These are phyloP conservation scores for Vitis hybrid DNA, from an alignment of 177 flowering plant species.

Conservation along the genomic window DNA sequence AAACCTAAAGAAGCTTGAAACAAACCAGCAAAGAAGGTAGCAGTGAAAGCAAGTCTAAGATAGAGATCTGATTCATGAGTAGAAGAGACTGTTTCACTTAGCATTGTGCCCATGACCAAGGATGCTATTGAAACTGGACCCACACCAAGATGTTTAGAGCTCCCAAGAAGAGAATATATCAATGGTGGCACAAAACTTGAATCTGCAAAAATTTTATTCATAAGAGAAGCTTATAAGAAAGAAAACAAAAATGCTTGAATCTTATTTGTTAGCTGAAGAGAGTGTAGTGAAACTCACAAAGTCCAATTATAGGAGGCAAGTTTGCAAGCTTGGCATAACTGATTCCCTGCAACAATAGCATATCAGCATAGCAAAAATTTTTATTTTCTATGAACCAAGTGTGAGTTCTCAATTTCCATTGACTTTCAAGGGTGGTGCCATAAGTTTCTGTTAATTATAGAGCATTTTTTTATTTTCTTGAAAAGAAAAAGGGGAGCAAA, in stretches of 20 bases:
- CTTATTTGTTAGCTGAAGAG: neutral
- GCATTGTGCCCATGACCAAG: conserved; percentile 58
- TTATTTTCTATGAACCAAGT: neutral
- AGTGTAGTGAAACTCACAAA: conserved; percentile 43
- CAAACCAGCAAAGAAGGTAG: conserved; percentile 69
- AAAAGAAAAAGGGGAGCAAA: too few relatives aligned
- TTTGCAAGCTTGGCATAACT: conserved; percentile 74
- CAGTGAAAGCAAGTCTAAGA: conserved; percentile 56
- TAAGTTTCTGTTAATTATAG: neutral
- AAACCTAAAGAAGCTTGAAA: conserved; percentile 56
- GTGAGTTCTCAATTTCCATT: too few relatives aligned
- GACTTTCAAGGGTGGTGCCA: neutral
- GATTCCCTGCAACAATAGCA: conserved; percentile 46
- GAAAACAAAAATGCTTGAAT: too few relatives aligned
- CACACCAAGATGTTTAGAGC: conserved; percentile 62
- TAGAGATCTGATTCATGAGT: conserved; percentile 33
- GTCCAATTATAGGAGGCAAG: conserved; percentile 60
- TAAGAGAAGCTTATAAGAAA: neutral
- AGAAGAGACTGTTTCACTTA: conserved; percentile 33
- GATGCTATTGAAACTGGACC: conserved; percentile 70
- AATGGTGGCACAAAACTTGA: conserved; percentile 81
- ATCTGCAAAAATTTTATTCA: conserved; percentile 32
- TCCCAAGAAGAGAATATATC: conserved; percentile 63
- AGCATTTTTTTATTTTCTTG: too few relatives aligned
- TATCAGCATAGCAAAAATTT: neutral